These are phyloP conservation scores for Xylaria arbuscula DNA, from an alignment of 2,329 filamentous ascomycete genomes.

Conservation along the genomic window DNA sequence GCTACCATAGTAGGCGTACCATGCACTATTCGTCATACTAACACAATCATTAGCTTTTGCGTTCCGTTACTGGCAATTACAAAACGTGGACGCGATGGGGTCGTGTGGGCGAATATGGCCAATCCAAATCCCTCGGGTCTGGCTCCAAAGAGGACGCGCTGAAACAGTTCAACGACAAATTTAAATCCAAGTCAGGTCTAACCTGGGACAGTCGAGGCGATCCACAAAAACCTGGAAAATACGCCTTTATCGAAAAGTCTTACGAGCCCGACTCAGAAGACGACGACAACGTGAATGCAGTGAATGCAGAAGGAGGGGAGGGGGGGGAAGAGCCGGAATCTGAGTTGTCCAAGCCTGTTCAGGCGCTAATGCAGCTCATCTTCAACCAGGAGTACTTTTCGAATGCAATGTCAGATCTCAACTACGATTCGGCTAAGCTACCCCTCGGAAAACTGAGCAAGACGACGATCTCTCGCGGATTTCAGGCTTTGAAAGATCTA, in stretches of 20 bases:
- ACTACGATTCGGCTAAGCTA: conserved; percentile 80
- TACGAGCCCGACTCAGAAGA: conserved; percentile 74
- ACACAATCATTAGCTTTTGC: conserved; percentile 55
- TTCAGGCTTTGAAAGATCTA: conserved; percentile 80
- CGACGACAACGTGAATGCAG: conserved; percentile 45
- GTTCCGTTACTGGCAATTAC: conserved; percentile 56
- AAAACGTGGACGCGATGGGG: conserved; percentile 84
- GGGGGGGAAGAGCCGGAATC: conserved; percentile 42
- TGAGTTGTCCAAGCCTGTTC: conserved; percentile 58
- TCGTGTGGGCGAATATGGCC: conserved; percentile 73
- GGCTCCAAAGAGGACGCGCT: conserved; percentile 59
- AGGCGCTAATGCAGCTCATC: conserved; percentile 80
- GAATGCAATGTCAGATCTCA: conserved; percentile 72
- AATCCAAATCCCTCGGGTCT: conserved; percentile 57
- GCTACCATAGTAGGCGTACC: neutral
- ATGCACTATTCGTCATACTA: neutral
- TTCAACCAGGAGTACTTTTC: conserved; percentile 82
- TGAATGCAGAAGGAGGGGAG: conserved; percentile 35
- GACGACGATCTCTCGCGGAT: conserved; percentile 78
- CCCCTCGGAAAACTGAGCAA: conserved; percentile 88
- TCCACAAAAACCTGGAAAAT: conserved; percentile 73
- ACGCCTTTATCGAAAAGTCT: conserved; percentile 82
- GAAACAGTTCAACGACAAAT: conserved; percentile 68
- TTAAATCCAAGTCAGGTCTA: conserved; percentile 70
- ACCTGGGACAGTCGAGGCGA: conserved; percentile 64